Evolutionary conservation across 768 basidiomycete genomes (phyloP).

Genomic region (Austroboletus eburneus): DNA sequence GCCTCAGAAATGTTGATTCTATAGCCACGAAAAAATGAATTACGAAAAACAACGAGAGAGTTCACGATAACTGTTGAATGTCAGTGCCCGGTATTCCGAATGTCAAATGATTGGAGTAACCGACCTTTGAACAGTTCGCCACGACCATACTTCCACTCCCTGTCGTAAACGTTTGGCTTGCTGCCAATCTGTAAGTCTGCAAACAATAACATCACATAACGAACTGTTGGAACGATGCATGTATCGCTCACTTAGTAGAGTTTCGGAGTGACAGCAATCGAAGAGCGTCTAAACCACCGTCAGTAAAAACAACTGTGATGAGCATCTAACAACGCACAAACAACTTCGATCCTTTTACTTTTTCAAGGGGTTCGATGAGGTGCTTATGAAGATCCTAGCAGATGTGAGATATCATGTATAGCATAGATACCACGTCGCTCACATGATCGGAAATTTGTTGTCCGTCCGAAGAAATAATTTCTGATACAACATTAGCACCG

Average conservation of each 20-base stretch:
- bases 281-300: conserved; percentile 22
- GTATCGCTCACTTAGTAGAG: conserved; percentile 16
- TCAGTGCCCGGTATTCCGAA: not conserved
- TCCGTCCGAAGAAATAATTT: conserved; percentile 19
- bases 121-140: conserved; percentile 16
- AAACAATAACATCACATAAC: not conserved
- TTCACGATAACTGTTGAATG: conserved; percentile 6
- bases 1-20: not conserved
- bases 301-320: not conserved
- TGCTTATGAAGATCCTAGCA: conserved; percentile 17
- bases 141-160: conserved; percentile 10
- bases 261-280: conserved; percentile 31
- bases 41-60: conserved; percentile 7
- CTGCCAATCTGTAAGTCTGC: conserved; percentile 16
- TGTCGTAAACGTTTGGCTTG: conserved; percentile 14
- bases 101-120: not conserved
- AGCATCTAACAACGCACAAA: conserved; percentile 16
- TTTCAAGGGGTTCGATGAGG: conserved; percentile 18
- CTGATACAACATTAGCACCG: conserved; percentile 5
- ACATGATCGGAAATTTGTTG: conserved; percentile 23
- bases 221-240: not conserved
- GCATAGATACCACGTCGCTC: not conserved
- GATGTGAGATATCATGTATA: not conserved
- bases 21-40: not conserved
- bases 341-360: conserved; percentile 15